Evolutionary conservation across 176 grass and related monocot genomes (phyloP).

Genomic region (Secale cereale): DNA sequence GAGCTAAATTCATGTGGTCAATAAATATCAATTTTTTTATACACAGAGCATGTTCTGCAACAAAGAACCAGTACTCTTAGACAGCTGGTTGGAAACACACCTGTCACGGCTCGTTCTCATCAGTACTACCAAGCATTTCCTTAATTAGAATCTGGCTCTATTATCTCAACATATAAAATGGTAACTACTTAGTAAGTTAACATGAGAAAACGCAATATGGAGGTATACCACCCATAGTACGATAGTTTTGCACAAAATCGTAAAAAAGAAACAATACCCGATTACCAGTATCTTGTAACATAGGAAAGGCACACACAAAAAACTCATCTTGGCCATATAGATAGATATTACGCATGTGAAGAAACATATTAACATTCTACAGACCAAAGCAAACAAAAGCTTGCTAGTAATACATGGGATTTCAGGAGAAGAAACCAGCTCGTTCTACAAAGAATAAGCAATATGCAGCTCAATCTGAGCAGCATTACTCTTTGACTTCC

Average conservation of each 20-base stretch:
- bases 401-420: conserved; percentile 26
- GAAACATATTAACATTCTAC: conserved; percentile 23
- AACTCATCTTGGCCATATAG: not conserved
- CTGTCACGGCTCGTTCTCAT: conserved; percentile 90
- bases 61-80: not conserved
- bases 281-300: conserved; percentile 11
- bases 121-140: conserved; percentile 89
- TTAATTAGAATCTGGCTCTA: conserved; percentile 81
- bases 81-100: conserved; percentile 33
- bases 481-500: conserved; percentile 69
- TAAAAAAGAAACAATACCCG: not conserved
- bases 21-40: not conserved
- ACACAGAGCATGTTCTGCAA: not conserved
- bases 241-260: not conserved
- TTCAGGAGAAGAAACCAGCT: conserved; percentile 30
- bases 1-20: not conserved
- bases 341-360: not conserved
- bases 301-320: conserved; percentile 21
- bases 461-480: conserved; percentile 20
- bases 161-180: not conserved
- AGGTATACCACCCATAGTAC: not conserved
- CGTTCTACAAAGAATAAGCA: conserved; percentile 40
- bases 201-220: not conserved
- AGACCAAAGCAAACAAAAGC: conserved; percentile 28
- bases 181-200: not conserved